Conservation (phyloP, 2,329 filamentous ascomycete genomes). For the Trichoderma citrinoviride region DNA sequence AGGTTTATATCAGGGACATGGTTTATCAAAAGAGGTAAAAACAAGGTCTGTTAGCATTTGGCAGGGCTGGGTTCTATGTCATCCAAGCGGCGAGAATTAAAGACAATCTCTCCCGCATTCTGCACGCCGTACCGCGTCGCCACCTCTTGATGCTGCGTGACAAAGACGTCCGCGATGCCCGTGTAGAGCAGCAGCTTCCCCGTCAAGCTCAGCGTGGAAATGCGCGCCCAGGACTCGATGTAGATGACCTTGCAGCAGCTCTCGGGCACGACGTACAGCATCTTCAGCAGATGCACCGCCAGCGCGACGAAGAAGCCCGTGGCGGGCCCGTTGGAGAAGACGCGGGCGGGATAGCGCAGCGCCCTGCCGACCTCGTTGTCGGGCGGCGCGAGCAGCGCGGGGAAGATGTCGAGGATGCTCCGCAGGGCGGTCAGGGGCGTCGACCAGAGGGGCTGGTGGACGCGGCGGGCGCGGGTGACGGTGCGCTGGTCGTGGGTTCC, state of each 20-base stretch:
- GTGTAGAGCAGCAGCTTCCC: conserved; percentile 68
- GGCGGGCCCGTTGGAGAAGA: conserved; percentile 85
- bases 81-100: conserved; percentile 35
- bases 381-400: conserved; percentile 47
- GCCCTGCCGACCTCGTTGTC: conserved; percentile 24
- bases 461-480: conserved; percentile 72
- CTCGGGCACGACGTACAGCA: conserved; percentile 44
- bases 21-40: not conserved
- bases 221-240: conserved; percentile 89
- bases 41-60: not conserved
- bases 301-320: conserved; percentile 74
- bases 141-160: conserved; percentile 77
- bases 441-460: conserved; percentile 77
- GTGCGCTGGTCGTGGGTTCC: conserved; percentile 62
- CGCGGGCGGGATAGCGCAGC: conserved; percentile 62
- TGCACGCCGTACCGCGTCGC: conserved; percentile 45
- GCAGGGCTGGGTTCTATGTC: conserved; percentile 5
- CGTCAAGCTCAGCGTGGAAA: conserved; percentile 77
- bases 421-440: conserved; percentile 66
- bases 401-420: conserved; percentile 63
- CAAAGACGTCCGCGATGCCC: conserved; percentile 68
- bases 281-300: conserved; percentile 48
- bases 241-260: conserved; percentile 72
- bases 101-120: conserved; percentile 42
- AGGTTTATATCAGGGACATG: not conserved